These are phyloP conservation scores for Boletus pseudo-olivaceus DNA, from an alignment of 768 basidiomycete species.

Conservation along the genomic window DNA sequence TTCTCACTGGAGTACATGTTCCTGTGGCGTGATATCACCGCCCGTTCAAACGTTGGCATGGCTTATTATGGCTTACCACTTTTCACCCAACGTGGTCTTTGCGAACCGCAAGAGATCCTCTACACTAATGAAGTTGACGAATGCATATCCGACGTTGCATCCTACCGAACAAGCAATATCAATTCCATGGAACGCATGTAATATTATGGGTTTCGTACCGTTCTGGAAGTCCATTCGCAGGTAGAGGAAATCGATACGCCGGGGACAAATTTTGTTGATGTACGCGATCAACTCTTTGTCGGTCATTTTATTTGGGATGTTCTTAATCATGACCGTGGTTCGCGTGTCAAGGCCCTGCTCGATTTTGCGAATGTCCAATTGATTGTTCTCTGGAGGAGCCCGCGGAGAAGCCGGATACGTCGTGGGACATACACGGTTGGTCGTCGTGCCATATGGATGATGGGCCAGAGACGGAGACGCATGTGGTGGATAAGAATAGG, in stretches of 20 bases:
- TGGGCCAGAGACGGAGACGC: slow-evolving; percentile 20
- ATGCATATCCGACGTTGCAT: slow-evolving; percentile 79
- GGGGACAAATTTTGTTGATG: slow-evolving; percentile 68
- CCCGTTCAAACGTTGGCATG: background rate
- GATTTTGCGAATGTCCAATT: slow-evolving; percentile 66
- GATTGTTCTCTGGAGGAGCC: slow-evolving; percentile 43
- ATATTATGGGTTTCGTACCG: slow-evolving; percentile 40
- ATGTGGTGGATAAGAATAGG: slow-evolving; percentile 30
- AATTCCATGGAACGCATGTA: background rate
- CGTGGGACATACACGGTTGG: slow-evolving; percentile 19
- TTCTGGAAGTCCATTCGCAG: slow-evolving; percentile 84
- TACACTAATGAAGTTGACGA: slow-evolving; percentile 85
- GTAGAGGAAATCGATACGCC: slow-evolving; percentile 83
- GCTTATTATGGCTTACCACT: slow-evolving; percentile 53
- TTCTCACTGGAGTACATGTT: slow-evolving; percentile 93
- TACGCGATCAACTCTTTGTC: slow-evolving; percentile 67
- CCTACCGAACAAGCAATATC: slow-evolving; percentile 37
- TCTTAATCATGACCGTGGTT: slow-evolving; percentile 88
- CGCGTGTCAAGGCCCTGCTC: slow-evolving; percentile 76
- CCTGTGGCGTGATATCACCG: slow-evolving; percentile 40
- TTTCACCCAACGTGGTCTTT: slow-evolving; percentile 67
- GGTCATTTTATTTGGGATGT: slow-evolving; percentile 90
- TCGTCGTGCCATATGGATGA: slow-evolving; percentile 16
- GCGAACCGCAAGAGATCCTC: slow-evolving; percentile 76
- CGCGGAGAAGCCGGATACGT: slow-evolving; percentile 29